Evolutionary conservation across 2,329 filamentous ascomycete species (phyloP).

Genomic region (Cordyceps javanica): DNA sequence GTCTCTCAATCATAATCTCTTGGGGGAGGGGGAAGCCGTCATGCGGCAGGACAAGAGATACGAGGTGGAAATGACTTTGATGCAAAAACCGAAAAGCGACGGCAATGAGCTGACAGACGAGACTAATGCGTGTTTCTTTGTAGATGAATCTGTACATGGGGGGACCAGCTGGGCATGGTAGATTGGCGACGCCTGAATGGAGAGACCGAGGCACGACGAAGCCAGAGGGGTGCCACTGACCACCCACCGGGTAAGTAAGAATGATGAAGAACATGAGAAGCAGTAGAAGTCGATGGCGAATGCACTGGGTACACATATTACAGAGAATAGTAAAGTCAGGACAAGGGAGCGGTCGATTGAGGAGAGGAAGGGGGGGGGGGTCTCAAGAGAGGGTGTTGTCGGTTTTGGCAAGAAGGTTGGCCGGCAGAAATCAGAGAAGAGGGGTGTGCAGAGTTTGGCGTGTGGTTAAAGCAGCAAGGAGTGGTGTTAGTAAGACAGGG

Average conservation of each 20-base stretch:
- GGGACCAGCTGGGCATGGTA: neutral
- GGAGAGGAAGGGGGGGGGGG: too few relatives aligned
- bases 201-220: neutral
- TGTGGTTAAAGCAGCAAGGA: neutral
- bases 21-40: too few relatives aligned
- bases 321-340: too few relatives aligned
- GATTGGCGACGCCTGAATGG: neutral
- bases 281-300: neutral
- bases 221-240: neutral
- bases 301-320: too few relatives aligned
- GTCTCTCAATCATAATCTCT: constrained; percentile 1
- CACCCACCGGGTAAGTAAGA: too few relatives aligned
- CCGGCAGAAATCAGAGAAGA: neutral
- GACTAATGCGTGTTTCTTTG: neutral
- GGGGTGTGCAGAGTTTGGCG: neutral
- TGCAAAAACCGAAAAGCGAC: neutral
- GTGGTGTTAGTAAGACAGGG: neutral
- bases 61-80: constrained; percentile 7
- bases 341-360: neutral
- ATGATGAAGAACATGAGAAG: too few relatives aligned
- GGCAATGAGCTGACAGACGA: neutral
- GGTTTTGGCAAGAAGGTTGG: neutral
- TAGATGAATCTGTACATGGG: neutral
- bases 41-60: neutral
- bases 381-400: too few relatives aligned